Conservation (phyloP, 2,329 filamentous ascomycete species). For the Westerdykella sp. region DNA sequence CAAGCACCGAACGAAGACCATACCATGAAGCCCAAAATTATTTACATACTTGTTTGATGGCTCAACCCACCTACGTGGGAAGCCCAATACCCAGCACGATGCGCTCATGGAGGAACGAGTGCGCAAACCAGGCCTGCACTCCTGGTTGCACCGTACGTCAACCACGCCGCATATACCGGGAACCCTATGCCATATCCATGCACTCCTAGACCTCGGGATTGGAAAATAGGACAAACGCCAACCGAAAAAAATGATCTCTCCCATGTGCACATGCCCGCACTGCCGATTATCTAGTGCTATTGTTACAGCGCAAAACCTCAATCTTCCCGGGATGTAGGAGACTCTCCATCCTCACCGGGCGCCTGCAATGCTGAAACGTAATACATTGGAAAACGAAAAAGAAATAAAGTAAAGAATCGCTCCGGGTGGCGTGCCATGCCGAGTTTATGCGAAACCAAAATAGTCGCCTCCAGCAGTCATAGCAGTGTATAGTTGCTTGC, state of each 20-base stretch:
- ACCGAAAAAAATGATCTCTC: not conserved
- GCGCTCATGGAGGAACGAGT: too few species aligned
- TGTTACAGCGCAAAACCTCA: constrained; percentile 1
- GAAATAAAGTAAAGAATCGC: not conserved
- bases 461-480: constrained; percentile 97
- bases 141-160: constrained; percentile 9
- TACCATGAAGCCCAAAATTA: too few species aligned
- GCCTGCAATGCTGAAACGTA: constrained; percentile 28
- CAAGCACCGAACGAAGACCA: too few species aligned
- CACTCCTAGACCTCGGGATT: too few species aligned
- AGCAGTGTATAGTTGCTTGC: constrained; percentile 83
- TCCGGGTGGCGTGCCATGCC: not conserved
- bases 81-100: too few species aligned
- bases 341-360: constrained; percentile 9
- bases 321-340: constrained; percentile 1
- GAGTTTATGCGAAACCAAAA: constrained; percentile 83
- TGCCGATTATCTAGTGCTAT: not conserved
- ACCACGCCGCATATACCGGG: constrained; percentile 1
- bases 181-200: too few species aligned
- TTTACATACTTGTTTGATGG: too few species aligned
- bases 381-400: constrained; percentile 5
- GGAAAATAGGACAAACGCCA: not conserved
- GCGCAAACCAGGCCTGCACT: constrained; percentile 25
- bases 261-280: not conserved
- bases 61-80: too few species aligned